These are phyloP conservation scores for Lonicera japonica DNA, from an alignment of 129 eudicot species.

Conservation along the genomic window DNA sequence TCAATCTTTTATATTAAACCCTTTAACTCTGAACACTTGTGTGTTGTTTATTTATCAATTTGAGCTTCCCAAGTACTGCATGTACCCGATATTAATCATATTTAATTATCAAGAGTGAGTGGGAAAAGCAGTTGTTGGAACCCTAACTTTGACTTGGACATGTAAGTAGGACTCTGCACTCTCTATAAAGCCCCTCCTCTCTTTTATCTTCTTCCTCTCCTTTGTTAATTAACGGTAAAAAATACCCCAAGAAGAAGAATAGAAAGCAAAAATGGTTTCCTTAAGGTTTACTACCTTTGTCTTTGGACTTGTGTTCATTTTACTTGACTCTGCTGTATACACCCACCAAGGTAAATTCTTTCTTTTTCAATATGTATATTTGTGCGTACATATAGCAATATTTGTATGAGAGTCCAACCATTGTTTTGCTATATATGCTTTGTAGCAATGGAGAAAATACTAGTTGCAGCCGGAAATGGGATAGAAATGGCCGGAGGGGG, in stretches of 20 bases:
- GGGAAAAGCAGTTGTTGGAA: conserved; percentile 7
- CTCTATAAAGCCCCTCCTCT: conserved; percentile 13
- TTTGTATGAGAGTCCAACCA: neutral
- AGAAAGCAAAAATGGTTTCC: conserved; percentile 25
- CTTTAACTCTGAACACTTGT: too few species aligned
- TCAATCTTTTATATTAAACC: too few species aligned
- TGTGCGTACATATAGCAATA: too few species aligned
- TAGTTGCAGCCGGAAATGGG: conserved; percentile 1
- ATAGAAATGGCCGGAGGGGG: neutral
- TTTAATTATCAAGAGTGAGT: neutral
- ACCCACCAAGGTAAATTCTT: conserved; percentile 28
- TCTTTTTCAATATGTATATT: neutral
- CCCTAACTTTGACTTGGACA: conserved; percentile 30
- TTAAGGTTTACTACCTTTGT: conserved; percentile 27
- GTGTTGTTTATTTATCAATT: neutral
- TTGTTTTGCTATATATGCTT: neutral
- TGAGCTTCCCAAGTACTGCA: conserved; percentile 10
- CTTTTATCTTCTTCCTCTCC: conserved; percentile 3
- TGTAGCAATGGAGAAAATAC: conserved; percentile 19
- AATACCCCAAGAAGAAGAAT: neutral
- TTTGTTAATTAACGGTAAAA: neutral
- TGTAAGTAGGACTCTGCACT: conserved; percentile 6
- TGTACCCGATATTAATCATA: neutral
- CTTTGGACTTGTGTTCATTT: conserved; percentile 31
- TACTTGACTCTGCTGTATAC: conserved; percentile 21